Conservation (phyloP, 2,329 filamentous ascomycete species). For the Nannizzia gypsea region DNA sequence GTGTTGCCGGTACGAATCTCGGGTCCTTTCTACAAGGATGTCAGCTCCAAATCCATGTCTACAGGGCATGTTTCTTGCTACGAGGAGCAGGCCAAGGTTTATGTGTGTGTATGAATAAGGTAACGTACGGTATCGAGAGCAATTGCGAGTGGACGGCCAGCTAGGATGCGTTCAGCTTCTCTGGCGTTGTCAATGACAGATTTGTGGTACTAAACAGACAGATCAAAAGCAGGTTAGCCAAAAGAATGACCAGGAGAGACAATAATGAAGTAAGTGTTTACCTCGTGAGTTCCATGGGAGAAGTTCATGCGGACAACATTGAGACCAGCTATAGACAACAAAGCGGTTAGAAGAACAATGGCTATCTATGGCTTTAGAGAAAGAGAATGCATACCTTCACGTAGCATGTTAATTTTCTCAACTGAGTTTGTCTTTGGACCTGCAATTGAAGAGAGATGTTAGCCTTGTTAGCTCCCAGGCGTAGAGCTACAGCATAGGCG, state of each 20-base stretch:
- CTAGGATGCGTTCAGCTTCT: constrained; percentile 63
- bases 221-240: not conserved
- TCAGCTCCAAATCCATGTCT: not conserved
- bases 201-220: constrained; percentile 66
- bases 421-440: constrained; percentile 97
- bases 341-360: constrained; percentile 1
- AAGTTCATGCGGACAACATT: constrained; percentile 99
- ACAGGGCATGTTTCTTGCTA: not conserved
- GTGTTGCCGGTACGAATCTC: constrained; percentile 79
- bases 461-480: not conserved
- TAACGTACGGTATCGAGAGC: constrained; percentile 68
- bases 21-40: constrained; percentile 54
- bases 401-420: constrained; percentile 91
- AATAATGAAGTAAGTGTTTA: constrained; percentile 19
- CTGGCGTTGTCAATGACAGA: constrained; percentile 94
- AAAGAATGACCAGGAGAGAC: not conserved
- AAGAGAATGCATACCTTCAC: constrained; percentile 41
- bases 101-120: constrained; percentile 22
- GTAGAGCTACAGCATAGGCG: not conserved
- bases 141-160: constrained; percentile 85
- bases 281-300: constrained; percentile 79
- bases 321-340: constrained; percentile 54
- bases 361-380: not conserved
- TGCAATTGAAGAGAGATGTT: constrained; percentile 17
- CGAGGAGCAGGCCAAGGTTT: no score